Base-by-base conservation (phyloP, 257 asterid genomes). In the Ilex aquifolium region DNA sequence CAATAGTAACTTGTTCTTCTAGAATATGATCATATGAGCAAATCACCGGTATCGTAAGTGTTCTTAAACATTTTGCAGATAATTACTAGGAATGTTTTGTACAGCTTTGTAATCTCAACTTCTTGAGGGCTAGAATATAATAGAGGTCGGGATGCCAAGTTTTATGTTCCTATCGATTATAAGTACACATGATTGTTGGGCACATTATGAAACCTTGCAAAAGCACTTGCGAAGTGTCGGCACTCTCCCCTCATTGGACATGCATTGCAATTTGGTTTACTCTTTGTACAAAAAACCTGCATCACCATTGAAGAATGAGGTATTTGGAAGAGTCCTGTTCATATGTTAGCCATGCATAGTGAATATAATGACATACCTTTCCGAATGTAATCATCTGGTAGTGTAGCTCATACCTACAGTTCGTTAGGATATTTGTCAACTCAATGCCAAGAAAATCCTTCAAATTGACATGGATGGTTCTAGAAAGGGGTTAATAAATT, bases 341-440 rank as follows among this genome's bases (percentile, higher is more conserved):
- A 50, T 21, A 32, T 44, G 56, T 56, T 58, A 53, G 61, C 61
- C 29, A 4, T 2, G 15, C 40, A 7, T 29, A 36, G 42, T 36
- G 42, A 36, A 36, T 36, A 36, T 36, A 63, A 44, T 59, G 61
- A 32, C 80, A 57, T 79, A 91, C 98, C 97, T 92, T 92, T 64
- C 99, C 99, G 69, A 92, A 92, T 62, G 99, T 92, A 59, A 92
- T 92, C 99, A 92, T 83, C 75, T 92, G 99, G 71, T 92, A 89
- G 76, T 92, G 99, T 62, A 92, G 85, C 77, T 92, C 99, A 68
- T 92, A 92, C 86, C 98, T 91, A 88, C 64, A 72, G 69, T 70
- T 65, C 49, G 69, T 65, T 17, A 49, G 51, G 14, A 70, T 48
- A 60, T 69, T 53, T 74, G 63, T 82, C 65, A 77, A 74, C 62